Evolutionary conservation across 805 yeast genomes (phyloP).

Genomic region (Wickerhamomyces alni): DNA sequence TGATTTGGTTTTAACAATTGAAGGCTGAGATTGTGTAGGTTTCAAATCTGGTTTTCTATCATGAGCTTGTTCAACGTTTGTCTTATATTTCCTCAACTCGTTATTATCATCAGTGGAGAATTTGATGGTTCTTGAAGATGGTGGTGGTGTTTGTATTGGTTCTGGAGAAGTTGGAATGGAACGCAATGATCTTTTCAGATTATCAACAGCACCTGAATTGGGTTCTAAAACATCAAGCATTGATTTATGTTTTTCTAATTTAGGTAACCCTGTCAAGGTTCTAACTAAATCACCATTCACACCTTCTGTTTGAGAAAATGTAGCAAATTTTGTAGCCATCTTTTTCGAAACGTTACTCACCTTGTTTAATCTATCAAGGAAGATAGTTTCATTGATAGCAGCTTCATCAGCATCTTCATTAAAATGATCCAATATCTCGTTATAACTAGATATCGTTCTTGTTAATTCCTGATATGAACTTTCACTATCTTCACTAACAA

Average conservation of each 20-base stretch:
- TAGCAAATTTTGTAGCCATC: constrained; percentile 19
- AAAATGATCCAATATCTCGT: constrained; percentile 3
- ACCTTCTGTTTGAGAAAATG: constrained; percentile 30
- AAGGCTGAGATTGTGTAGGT: constrained; percentile 12
- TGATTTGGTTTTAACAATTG: constrained; percentile 6
- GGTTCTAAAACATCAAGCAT: constrained; percentile 20
- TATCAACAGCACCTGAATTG: neutral
- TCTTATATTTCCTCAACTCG: constrained; percentile 6
- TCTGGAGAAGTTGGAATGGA: neutral
- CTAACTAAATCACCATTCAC: constrained; percentile 36
- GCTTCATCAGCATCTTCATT: constrained; percentile 2
- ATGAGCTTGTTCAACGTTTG: constrained; percentile 6
- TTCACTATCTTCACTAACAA: neutral
- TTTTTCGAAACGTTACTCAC: constrained; percentile 19
- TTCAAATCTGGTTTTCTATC: neutral
- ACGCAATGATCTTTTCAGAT: constrained; percentile 3
- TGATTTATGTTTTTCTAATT: constrained; percentile 16
- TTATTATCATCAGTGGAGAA: constrained; percentile 6
- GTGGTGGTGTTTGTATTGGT: neutral
- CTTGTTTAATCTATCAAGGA: constrained; percentile 10
- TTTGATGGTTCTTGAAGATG: constrained; percentile 5
- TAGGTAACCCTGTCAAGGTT: constrained; percentile 32
- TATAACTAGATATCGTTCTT: constrained; percentile 5
- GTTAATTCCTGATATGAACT: constrained; percentile 5
- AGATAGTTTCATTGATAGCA: neutral